Base-by-base conservation (phyloP, 106 monocot genomes). In the Alisma plantagoaquatica region DNA sequence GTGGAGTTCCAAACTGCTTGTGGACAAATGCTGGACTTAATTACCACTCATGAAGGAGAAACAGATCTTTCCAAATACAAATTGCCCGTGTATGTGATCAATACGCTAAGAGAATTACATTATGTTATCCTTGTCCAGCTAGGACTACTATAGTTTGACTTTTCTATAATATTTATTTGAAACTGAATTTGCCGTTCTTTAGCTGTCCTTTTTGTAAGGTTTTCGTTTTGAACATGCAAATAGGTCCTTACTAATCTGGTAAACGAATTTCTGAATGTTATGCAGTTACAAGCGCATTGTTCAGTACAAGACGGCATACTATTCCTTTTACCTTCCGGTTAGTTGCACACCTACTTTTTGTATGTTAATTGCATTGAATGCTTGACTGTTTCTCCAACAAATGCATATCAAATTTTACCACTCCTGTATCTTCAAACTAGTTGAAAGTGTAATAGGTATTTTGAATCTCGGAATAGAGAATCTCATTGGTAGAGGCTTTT, bases 271-370 rank as follows among this genome's bases (percentile, higher is more conserved):
- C 14, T 49, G 9, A 25, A 47, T 32, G n/a, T 31, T 27, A 25
- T 68, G 72, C 75, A 96, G 94, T 29, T 69, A 96, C 43, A 57
- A 65, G 31, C 77, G 88, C 18, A 96, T 96, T 76, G 94, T 96
- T 58, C 89, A 96, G 53, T 89, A 84, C 67, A 96, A 96, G 61
- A 96, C 96, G 19, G 88, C 96, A 3, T 89, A 89, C 62, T 96
- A 96, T 62, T 96, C 96, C 38, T 96, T 96, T 59, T 96, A 96
- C 50, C 89, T 96, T 66, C 96, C 96, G 43, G 96, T 96, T 65
- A 85, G 81, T 76, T 55, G 2, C 16, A 58, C n/a, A n/a, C n/a
- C n/a, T n/a, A n/a, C n/a, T n/a, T n/a, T n/a, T n/a, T n/a, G n/a
- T n/a, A n/a, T n/a, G n/a, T n/a, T n/a, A n/a, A 38, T 38, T 38